Conservation (phyloP, 78 protist genomes). For the Dictyostelium intermedium region DNA sequence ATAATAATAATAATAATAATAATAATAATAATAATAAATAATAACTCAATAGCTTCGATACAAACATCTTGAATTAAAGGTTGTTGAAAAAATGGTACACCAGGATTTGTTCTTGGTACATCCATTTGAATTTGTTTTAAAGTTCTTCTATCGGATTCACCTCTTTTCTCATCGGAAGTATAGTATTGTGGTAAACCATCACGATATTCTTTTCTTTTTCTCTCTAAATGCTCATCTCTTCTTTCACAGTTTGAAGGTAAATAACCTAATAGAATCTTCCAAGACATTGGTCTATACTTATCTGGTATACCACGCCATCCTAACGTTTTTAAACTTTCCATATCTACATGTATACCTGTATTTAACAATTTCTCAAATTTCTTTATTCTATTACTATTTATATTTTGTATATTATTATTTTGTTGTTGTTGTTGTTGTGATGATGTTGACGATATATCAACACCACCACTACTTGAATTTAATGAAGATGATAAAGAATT, state of each 20-base stretch:
- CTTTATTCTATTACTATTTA: constrained; percentile 27
- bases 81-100: constrained; percentile 83
- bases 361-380: constrained; percentile 25
- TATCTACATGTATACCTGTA: constrained; percentile 35
- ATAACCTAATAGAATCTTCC: constrained; percentile 83
- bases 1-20: neutral
- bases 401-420: neutral
- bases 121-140: constrained; percentile 90
- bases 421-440: neutral
- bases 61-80: constrained; percentile 50
- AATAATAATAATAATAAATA: neutral
- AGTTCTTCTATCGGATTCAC: constrained; percentile 71
- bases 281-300: constrained; percentile 36
- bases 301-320: constrained; percentile 77
- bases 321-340: constrained; percentile 37
- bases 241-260: constrained; percentile 76
- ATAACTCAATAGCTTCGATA: no score
- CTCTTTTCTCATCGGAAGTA: constrained; percentile 44
- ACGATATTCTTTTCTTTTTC: constrained; percentile 83
- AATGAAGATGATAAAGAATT: constrained; percentile 5
- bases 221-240: constrained; percentile 60
- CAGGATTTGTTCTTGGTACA: constrained; percentile 93
- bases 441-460: neutral
- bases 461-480: constrained; percentile 37
- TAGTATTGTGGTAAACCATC: constrained; percentile 65